Evolutionary conservation across 163 green algal species (phyloP), one percentile per base, ranked within the genome.

Genomic region (Coccomyxa subellipsoidea): DNA sequence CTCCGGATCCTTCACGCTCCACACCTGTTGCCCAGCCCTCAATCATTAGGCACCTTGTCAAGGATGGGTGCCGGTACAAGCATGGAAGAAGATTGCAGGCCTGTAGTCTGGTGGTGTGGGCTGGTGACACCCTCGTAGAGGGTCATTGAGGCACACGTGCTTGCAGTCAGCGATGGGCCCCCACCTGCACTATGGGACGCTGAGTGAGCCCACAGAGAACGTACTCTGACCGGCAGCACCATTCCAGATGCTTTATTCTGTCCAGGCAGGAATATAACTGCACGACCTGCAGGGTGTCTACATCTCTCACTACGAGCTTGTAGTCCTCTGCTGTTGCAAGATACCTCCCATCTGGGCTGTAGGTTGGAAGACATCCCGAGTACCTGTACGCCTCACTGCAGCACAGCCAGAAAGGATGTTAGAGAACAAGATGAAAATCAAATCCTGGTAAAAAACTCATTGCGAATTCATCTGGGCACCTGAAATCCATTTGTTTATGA

Each of bases 201-300:
- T 85, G 83, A 27, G 90, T 90, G 37, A 94, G 79, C 8, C 77
- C 84, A 81, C 90, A 95, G 23, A 96, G 76, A 5, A 96, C 81
- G 71, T 94, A 92, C 4, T 83, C 66, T n/a, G 90, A 94, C 75
- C 92, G 92, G n/a, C 77, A 69, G 15, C 90, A 92, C 93, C 93
- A 97, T 38, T 93, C 88, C 1, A 96, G 80, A 15, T 94, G 90
- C 70, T 92, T 77, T 4, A 98, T 92, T 9, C 86, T 87, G 88
- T 97, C 95, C 53, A 97, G 80, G 82, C 94, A 98, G 15, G 84
- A 92, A 83, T 92, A 96, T 2, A 98, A 85, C 38, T 93, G 88
- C 8, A 96, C 85, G 4, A 98, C 90, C 18, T 91, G 36, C 37
- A 83, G 69, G 27, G 66, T 94, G 35, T 96, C 88, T 15, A 86